Conservation (phyloP, 2,329 filamentous ascomycete genomes). For the Phaeosphaeriaceae sp. region DNA sequence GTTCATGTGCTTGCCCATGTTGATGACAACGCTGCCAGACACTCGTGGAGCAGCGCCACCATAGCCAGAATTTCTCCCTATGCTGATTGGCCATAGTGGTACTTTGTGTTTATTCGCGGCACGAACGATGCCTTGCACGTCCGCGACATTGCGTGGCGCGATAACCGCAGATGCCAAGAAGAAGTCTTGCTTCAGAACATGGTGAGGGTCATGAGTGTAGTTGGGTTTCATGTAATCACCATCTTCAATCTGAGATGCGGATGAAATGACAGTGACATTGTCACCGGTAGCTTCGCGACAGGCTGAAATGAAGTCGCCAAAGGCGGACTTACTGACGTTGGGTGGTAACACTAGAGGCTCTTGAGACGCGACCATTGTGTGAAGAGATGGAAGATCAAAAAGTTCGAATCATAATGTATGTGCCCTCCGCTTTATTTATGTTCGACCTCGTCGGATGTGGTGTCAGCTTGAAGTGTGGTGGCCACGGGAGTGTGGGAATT, state of each 20-base stretch:
- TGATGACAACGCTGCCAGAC: constrained; percentile 53
- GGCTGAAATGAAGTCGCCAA: constrained; percentile 3
- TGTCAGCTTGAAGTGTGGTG: background rate
- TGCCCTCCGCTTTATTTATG: no score
- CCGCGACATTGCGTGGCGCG: constrained; percentile 50
- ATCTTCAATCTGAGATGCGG: constrained; percentile 14
- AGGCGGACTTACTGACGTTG: constrained; percentile 3
- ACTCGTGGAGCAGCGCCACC: constrained; percentile 58
- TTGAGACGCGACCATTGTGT: constrained; percentile 4
- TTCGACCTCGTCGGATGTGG: background rate
- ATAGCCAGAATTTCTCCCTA: constrained; percentile 56
- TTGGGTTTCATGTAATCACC: constrained; percentile 28
- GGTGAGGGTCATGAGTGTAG: constrained; percentile 52
- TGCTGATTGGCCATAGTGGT: constrained; percentile 42
- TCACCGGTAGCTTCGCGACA: constrained; percentile 6
- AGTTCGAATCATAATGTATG: no score
- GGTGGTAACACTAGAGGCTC: constrained; percentile 12
- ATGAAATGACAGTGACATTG: constrained; percentile 15
- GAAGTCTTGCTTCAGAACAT: constrained; percentile 52
- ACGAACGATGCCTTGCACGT: constrained; percentile 27
- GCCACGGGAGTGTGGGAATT: background rate
- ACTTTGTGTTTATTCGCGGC: constrained; percentile 40
- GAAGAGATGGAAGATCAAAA: no score
- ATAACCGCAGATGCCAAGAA: constrained; percentile 53
- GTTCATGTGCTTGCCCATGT: constrained; percentile 54